Conservation (phyloP, 1,284 basidiomycete genomes). For the Blastosporella zonata region DNA sequence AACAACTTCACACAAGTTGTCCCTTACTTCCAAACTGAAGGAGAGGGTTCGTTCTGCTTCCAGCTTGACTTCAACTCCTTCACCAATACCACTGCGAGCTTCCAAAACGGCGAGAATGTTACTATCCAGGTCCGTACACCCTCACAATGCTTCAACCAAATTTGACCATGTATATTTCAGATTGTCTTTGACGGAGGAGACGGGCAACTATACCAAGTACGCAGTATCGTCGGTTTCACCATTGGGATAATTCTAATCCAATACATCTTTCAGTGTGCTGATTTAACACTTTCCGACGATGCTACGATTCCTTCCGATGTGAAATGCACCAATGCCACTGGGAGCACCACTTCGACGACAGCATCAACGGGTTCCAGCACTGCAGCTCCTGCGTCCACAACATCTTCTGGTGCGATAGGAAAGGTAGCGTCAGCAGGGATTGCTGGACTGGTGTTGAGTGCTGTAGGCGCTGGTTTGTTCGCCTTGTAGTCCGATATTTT, state of each 20-base stretch:
- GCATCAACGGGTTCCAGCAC: too few relatives aligned
- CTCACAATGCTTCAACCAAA: background rate
- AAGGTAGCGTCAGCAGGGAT: too few relatives aligned
- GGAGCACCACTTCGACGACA: conserved; percentile 10
- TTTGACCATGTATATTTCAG: conserved; percentile 18
- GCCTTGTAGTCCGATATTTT: too few relatives aligned
- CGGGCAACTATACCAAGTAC: conserved; percentile 58
- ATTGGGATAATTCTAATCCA: too few relatives aligned
- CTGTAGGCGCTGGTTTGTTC: too few relatives aligned
- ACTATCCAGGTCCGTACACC: conserved; percentile 47
- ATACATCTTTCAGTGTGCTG: conserved; percentile 67
- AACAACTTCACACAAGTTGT: conserved; percentile 55
- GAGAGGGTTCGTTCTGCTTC: conserved; percentile 61
- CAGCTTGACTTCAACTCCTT: conserved; percentile 58
- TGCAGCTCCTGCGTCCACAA: too few relatives aligned
- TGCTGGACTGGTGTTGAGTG: too few relatives aligned
- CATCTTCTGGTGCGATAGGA: too few relatives aligned
- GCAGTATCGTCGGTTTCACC: background rate
- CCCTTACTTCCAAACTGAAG: conserved; percentile 49
- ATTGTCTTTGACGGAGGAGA: conserved; percentile 66
- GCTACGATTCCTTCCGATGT: conserved; percentile 31
- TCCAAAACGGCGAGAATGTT: conserved; percentile 51
- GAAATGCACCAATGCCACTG: conserved; percentile 34
- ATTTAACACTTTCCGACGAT: too few relatives aligned
- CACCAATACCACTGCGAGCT: conserved; percentile 49